These are phyloP conservation scores for Smittium culicis DNA, from an alignment of 371 early-diverging fungal genomes.

Conservation along the genomic window DNA sequence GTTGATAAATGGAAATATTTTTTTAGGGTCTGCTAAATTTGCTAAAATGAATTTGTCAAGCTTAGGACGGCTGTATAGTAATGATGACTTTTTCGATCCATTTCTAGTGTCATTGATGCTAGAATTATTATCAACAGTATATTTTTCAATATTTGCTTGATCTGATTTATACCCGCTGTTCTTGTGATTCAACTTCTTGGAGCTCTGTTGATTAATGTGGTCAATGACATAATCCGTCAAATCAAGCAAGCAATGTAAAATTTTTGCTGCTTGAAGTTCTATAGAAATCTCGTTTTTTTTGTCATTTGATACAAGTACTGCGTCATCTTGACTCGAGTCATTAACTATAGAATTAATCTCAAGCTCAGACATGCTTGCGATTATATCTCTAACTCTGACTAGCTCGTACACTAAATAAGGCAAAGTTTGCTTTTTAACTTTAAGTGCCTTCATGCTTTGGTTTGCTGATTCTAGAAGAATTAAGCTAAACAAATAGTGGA, in stretches of 20 bases:
- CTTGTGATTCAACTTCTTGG: neutral
- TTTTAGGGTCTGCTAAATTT: neutral
- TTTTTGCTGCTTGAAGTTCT: neutral
- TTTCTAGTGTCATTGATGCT: neutral
- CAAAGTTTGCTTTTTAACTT: neutral
- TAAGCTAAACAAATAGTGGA: neutral
- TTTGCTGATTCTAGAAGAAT: neutral
- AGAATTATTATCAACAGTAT: neutral
- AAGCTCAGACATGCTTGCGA: neutral
- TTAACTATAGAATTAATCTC: neutral
- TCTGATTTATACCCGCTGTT: neutral
- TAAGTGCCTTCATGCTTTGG: neutral
- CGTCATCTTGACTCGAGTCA: too few relatives aligned
- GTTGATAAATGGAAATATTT: neutral
- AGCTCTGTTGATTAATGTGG: neutral
- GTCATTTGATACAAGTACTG: too few relatives aligned
- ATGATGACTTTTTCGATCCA: neutral
- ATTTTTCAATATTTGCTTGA: too few relatives aligned
- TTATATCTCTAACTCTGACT: constrained; percentile 2
- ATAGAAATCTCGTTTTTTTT: neutral
- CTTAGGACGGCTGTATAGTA: neutral
- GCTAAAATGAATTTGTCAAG: neutral
- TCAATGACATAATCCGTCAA: neutral
- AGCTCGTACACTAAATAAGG: constrained; percentile 6
- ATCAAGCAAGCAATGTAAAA: neutral